These are phyloP conservation scores for Schwanniomyces sp. DNA, from an alignment of 805 yeast species.

Conservation along the genomic window DNA sequence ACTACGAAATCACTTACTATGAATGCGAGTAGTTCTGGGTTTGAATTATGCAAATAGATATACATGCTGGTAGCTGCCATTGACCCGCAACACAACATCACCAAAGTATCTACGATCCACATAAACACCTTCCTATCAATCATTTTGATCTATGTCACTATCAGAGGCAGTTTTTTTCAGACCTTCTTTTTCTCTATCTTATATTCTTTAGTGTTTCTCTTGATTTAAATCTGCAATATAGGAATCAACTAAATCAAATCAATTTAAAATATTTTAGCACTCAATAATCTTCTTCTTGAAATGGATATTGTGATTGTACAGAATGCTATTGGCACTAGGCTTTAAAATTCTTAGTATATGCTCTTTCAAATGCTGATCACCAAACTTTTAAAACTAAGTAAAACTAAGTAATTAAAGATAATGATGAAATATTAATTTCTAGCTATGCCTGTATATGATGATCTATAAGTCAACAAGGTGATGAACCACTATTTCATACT, in stretches of 20 bases:
- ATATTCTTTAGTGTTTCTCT: neutral
- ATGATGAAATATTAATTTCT: neutral
- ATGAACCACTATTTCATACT: neutral
- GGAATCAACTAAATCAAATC: too few species aligned
- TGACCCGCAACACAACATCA: neutral
- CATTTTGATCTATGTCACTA: neutral
- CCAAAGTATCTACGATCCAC: neutral
- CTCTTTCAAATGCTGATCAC: neutral
- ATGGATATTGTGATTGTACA: too few species aligned
- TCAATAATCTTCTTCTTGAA: too few species aligned
- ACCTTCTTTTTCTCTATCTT: neutral
- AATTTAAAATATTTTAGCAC: too few species aligned
- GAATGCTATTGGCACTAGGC: neutral
- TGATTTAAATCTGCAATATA: neutral
- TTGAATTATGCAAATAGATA: neutral
- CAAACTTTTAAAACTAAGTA: neutral
- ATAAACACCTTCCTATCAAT: neutral
- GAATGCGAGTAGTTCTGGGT: neutral
- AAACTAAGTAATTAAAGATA: neutral
- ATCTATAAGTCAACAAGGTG: neutral
- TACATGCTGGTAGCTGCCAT: neutral
- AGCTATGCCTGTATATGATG: neutral
- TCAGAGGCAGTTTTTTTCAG: neutral
- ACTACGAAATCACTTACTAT: constrained; percentile 6
- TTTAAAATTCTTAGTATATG: too few species aligned